Conservation (phyloP, 1,139 yeast genomes). For the Geotrichum bryndzae region DNA sequence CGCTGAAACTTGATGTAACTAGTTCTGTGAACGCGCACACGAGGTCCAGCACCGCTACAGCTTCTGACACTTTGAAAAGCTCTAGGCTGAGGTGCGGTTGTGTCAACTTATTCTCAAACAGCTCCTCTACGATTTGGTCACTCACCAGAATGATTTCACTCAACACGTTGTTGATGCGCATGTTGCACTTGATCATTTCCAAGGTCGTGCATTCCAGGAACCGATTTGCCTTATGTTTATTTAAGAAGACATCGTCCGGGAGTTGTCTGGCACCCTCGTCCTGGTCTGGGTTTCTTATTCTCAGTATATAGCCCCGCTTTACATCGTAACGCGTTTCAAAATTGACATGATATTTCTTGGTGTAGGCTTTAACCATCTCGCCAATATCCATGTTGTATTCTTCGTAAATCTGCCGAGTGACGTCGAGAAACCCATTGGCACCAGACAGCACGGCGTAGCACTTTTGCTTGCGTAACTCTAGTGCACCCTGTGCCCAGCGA, state of each 20-base stretch:
- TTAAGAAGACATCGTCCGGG: slow-evolving; percentile 36
- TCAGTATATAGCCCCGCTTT: slow-evolving; percentile 39
- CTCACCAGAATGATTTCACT: slow-evolving; percentile 41
- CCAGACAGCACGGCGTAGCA: slow-evolving; percentile 44
- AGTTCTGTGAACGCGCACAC: slow-evolving; percentile 38
- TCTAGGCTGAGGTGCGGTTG: slow-evolving; percentile 31
- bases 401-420: slow-evolving; percentile 41
- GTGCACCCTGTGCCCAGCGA: slow-evolving; percentile 38
- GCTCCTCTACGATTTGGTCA: slow-evolving; percentile 37
- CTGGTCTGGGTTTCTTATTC: slow-evolving; percentile 24
- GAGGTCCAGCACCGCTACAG: slow-evolving; percentile 41
- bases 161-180: slow-evolving; percentile 38
- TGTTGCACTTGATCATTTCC: slow-evolving; percentile 40
- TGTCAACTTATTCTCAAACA: slow-evolving; percentile 29
- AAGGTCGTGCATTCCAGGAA: slow-evolving; percentile 41
- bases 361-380: slow-evolving; percentile 18
- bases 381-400: slow-evolving; percentile 38
- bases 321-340: slow-evolving; percentile 38
- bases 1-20: slow-evolving; percentile 23
- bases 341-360: slow-evolving; percentile 14
- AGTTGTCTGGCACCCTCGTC: slow-evolving; percentile 21
- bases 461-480: slow-evolving; percentile 42
- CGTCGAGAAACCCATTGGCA: slow-evolving; percentile 43
- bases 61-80: slow-evolving; percentile 43
- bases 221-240: slow-evolving; percentile 31